Conservation (phyloP, 1,284 basidiomycete genomes). For the Sphagnurus paluster region DNA sequence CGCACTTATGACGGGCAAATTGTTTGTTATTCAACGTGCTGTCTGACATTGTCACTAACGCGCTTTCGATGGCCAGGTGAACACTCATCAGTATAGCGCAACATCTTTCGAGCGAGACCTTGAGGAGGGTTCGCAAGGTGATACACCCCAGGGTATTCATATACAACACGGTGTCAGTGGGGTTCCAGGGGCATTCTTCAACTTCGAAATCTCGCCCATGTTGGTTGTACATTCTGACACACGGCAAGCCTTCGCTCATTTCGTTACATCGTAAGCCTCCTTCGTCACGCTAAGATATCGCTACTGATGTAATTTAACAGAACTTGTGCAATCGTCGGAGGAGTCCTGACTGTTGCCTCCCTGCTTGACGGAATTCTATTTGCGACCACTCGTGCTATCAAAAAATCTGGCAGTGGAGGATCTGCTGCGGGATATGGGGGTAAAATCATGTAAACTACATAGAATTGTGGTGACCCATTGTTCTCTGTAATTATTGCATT, state of each 20-base stretch:
- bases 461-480: slow-evolving; percentile 4
- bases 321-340: slow-evolving; percentile 96
- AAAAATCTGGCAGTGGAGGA: slow-evolving; percentile 48
- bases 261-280: slow-evolving; percentile 85
- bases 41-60: not conserved
- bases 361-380: slow-evolving; percentile 91
- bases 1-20: slow-evolving; percentile 74
- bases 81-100: slow-evolving; percentile 90
- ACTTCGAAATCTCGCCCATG: slow-evolving; percentile 98
- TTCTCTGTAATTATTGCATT: slow-evolving; percentile 8
- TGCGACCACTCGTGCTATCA: slow-evolving; percentile 66
- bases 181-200: slow-evolving; percentile 83
- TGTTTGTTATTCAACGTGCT: slow-evolving; percentile 39
- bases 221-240: slow-evolving; percentile 90
- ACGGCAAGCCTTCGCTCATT: slow-evolving; percentile 94
- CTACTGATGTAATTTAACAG: slow-evolving; percentile 39
- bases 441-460: slow-evolving; percentile 41
- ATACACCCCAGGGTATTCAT: slow-evolving; percentile 70
- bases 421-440: slow-evolving; percentile 28
- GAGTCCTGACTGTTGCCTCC: slow-evolving; percentile 93
- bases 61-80: slow-evolving; percentile 47
- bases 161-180: slow-evolving; percentile 83
- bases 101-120: slow-evolving; percentile 97
- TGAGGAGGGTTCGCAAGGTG: slow-evolving; percentile 55
- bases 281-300: not conserved